A percentile compares a stretch with the other conserved stretches of the same genome.
These are phyloP conservation scores for Vitis hybrid DNA, from an alignment of 177 flowering plant genomes.

Conservation along the genomic window DNA sequence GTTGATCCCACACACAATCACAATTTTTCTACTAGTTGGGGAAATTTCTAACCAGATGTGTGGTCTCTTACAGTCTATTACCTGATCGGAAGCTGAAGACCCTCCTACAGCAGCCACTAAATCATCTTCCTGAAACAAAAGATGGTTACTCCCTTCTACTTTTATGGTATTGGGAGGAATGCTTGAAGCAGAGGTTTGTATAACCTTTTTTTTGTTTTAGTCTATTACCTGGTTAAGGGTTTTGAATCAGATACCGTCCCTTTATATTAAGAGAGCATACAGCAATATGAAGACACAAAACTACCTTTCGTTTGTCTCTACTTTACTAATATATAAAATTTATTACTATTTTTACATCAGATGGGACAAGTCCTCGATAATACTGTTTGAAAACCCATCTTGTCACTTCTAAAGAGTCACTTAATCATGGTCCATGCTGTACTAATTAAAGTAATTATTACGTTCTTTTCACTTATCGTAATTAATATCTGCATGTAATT, in stretches of 20 bases:
- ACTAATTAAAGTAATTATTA: background rate
- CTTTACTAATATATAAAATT: too few species aligned
- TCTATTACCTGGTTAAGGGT: background rate
- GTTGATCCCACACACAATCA: background rate
- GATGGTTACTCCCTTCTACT: slow-evolving; percentile 92
- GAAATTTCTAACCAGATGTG: background rate
- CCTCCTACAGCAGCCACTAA: slow-evolving; percentile 73
- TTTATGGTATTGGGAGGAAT: slow-evolving; percentile 97
- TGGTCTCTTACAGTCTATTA: slow-evolving; percentile 51
- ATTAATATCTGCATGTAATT: background rate
- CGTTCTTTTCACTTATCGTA: background rate
- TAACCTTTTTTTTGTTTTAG: background rate
- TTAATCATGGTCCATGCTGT: background rate
- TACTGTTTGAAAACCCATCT: too few species aligned
- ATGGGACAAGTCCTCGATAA: too few species aligned
- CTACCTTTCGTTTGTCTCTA: too few species aligned
- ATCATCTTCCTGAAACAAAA: slow-evolving; percentile 78
- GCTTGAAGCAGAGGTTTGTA: slow-evolving; percentile 79
- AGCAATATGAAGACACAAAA: too few species aligned
- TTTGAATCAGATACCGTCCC: too few species aligned
- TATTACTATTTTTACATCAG: too few species aligned
- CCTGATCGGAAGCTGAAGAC: slow-evolving; percentile 92
- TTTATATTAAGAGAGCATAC: too few species aligned
- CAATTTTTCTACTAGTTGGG: background rate
- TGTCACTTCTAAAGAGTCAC: too few species aligned